phyloP scores from a whole-genome alignment of 257 asterid species.

The Thymus quinquecostatus region DNA sequence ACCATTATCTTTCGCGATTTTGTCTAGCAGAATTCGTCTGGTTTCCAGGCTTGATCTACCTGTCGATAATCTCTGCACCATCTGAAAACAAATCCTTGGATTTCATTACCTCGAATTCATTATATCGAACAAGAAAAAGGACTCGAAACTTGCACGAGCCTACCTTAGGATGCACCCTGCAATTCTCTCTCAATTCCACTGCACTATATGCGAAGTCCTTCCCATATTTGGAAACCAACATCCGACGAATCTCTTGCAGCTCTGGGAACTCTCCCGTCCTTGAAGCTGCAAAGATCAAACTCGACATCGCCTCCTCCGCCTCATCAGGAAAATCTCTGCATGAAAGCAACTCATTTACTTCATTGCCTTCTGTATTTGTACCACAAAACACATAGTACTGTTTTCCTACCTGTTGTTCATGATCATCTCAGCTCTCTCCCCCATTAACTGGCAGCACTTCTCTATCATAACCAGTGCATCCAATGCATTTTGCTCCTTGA shows the following conservation, averaged over 20 bases:
- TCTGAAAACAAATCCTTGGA: slow-evolving; percentile 20
- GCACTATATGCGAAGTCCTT: slow-evolving; percentile 41
- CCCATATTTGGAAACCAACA: slow-evolving; percentile 43
- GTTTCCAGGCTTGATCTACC: slow-evolving; percentile 39
- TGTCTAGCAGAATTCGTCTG: slow-evolving; percentile 33
- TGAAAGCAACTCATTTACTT: not conserved
- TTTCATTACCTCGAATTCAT: not conserved
- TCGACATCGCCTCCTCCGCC: slow-evolving; percentile 45
- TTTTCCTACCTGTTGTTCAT: slow-evolving; percentile 33
- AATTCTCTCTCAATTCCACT: slow-evolving; percentile 37
- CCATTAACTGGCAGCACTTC: slow-evolving; percentile 38
- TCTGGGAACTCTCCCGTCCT: slow-evolving; percentile 56
- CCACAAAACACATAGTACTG: not conserved
- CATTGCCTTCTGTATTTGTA: not conserved
- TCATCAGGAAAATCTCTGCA: slow-evolving; percentile 52
- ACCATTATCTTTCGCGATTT: slow-evolving; percentile 45
- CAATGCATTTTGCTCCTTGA: slow-evolving; percentile 35
- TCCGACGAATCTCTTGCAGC: slow-evolving; percentile 46
- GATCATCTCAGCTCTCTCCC: slow-evolving; percentile 30
- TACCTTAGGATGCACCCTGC: slow-evolving; percentile 47
- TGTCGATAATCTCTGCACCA: slow-evolving; percentile 40
- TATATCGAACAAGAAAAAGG: not conserved
- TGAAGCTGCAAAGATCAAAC: slow-evolving; percentile 55
- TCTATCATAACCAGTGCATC: slow-evolving; percentile 42
- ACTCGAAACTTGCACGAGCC: not conserved